Percentiles rank a stretch among this genome's conserved stretches.
Conservation (phyloP, 2,329 filamentous ascomycete genomes). For the Tolypocladium paradoxum region DNA sequence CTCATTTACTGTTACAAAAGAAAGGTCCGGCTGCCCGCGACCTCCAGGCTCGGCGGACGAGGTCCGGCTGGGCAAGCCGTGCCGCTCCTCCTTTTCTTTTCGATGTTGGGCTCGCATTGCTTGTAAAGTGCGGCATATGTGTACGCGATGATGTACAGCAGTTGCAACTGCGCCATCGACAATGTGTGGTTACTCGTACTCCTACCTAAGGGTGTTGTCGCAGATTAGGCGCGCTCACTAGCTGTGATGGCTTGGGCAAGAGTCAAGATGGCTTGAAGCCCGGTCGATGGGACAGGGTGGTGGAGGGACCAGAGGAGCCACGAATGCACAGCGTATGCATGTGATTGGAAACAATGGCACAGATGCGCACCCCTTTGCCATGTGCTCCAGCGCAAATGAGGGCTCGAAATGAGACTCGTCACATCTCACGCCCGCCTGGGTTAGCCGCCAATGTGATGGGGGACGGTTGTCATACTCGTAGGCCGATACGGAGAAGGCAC, state of each 20-base stretch:
- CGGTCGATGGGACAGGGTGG: not conserved
- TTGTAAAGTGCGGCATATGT: not conserved
- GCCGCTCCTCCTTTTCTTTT: not conserved
- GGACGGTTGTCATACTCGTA: not conserved
- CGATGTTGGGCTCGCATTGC: not conserved
- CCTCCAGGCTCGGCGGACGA: not conserved
- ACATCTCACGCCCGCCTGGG: not conserved
- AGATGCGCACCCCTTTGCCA: not conserved
- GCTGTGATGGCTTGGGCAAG: not conserved
- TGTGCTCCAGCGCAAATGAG: not conserved
- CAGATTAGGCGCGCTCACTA: not conserved
- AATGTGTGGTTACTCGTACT: not conserved
- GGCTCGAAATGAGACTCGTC: constrained; percentile 1
- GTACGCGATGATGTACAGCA: not conserved
- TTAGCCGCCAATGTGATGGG: not conserved
- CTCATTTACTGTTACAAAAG: not conserved
- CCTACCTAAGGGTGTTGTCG: not conserved
- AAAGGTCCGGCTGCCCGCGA: not conserved
- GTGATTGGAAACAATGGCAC: not conserved
- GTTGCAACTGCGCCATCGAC: not conserved
- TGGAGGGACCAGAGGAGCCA: not conserved
- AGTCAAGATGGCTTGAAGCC: not conserved
- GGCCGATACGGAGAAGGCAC: not conserved
- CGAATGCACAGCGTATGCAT: not conserved
- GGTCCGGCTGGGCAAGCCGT: not conserved